Conservation (phyloP, 805 yeast genomes). For the Kurtzmaniella fragi region DNA sequence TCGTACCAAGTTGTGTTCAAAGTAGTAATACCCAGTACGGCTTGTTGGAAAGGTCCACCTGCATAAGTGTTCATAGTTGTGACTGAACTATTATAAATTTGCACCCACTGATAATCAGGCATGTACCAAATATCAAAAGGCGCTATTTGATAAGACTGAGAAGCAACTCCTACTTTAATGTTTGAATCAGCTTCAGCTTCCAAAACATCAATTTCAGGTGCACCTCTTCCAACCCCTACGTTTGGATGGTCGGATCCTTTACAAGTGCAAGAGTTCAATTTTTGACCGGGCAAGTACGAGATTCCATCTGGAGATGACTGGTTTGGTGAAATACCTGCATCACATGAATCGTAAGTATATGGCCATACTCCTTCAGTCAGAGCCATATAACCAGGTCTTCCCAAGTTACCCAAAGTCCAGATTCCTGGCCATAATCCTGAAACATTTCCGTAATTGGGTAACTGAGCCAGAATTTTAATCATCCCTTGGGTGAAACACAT, state of each 20-base stretch:
- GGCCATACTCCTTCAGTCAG: constrained; percentile 38
- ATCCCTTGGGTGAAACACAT: constrained; percentile 29
- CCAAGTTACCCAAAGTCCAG: constrained; percentile 36
- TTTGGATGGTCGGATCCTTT: constrained; percentile 33
- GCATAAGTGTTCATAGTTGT: constrained; percentile 34
- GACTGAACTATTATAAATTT: constrained; percentile 18
- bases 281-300: constrained; percentile 34
- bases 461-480: constrained; percentile 22
- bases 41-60: constrained; percentile 37
- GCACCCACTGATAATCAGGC: constrained; percentile 33
- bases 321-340: constrained; percentile 33
- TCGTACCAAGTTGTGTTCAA: constrained; percentile 34
- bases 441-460: constrained; percentile 27
- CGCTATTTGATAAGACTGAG: constrained; percentile 40
- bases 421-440: constrained; percentile 36
- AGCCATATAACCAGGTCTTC: constrained; percentile 32
- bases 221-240: constrained; percentile 33
- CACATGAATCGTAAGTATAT: constrained; percentile 32
- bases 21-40: constrained; percentile 32
- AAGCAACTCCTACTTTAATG: constrained; percentile 59
- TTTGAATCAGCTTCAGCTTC: constrained; percentile 56
- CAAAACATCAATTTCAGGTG: constrained; percentile 24
- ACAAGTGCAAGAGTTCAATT: constrained; percentile 28
- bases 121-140: constrained; percentile 41
- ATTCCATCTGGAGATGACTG: constrained; percentile 37